Evolutionary conservation across 768 basidiomycete species (phyloP).

Genomic region (Goffeauzyma gilvescens): DNA sequence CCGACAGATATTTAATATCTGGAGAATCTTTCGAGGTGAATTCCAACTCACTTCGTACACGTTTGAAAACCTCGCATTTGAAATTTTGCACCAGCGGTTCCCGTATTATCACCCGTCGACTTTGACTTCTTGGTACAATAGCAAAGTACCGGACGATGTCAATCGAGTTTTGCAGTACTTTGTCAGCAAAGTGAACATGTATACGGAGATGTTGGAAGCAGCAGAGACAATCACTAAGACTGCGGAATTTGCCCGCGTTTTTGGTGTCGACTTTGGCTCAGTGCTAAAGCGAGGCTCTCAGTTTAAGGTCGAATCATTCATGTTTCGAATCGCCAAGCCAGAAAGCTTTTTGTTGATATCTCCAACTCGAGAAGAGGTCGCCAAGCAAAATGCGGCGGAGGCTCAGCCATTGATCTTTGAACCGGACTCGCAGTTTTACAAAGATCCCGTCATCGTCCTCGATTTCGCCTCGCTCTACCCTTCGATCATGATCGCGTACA

Average conservation of each 20-base stretch:
- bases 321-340: constrained; percentile 92
- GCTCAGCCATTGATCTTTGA: constrained; percentile 84
- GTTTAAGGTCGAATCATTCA: constrained; percentile 96
- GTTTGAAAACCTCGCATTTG: constrained; percentile 74
- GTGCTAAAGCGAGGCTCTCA: constrained; percentile 89
- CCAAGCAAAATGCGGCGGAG: constrained; percentile 86
- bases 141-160: constrained; percentile 41
- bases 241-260: constrained; percentile 95
- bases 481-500: constrained; percentile 95
- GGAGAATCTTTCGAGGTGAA: constrained; percentile 80
- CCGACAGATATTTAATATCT: constrained; percentile 76
- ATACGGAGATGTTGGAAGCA: constrained; percentile 60
- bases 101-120: constrained; percentile 51
- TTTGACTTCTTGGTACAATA: constrained; percentile 51
- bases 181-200: constrained; percentile 44
- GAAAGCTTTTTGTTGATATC: constrained; percentile 81
- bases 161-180: constrained; percentile 46
- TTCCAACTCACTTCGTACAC: constrained; percentile 58
- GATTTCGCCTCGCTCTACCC: constrained; percentile 96
- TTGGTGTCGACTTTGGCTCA: constrained; percentile 91
- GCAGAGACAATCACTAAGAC: constrained; percentile 72
- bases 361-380: constrained; percentile 81
- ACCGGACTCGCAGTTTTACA: constrained; percentile 79
- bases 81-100: constrained; percentile 58
- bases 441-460: constrained; percentile 73